Evolutionary conservation across 78 protist species (phyloP).

Genomic region (slime mould (Dictyostelium discoideum)): DNA sequence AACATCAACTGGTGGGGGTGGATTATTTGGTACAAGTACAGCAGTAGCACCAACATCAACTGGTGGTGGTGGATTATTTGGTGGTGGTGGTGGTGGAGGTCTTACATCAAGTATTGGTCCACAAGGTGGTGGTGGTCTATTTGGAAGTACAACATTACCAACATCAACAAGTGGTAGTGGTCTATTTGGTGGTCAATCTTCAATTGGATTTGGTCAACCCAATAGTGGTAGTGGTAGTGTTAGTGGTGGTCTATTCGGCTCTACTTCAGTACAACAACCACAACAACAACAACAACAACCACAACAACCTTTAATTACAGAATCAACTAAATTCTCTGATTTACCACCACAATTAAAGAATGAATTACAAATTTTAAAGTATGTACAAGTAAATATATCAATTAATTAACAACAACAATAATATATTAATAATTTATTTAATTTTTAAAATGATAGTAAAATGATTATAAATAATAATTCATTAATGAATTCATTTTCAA

Average conservation of each 20-base stretch:
- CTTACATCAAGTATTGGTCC: neutral
- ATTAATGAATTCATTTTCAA: slow-evolving; percentile 62
- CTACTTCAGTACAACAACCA: neutral
- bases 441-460: too few relatives aligned
- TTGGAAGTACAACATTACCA: neutral
- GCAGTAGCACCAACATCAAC: neutral
- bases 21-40: slow-evolving; percentile 1
- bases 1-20: slow-evolving; percentile 15
- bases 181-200: too few relatives aligned
- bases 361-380: slow-evolving; percentile 40
- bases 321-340: slow-evolving; percentile 33
- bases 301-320: slow-evolving; percentile 12
- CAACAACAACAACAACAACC: neutral
- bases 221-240: neutral
- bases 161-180: neutral
- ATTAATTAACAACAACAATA: neutral
- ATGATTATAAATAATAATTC: slow-evolving; percentile 24
- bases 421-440: too few relatives aligned
- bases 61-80: neutral
- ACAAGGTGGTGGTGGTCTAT: neutral
- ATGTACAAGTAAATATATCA: neutral
- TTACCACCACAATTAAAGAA: slow-evolving; percentile 25
- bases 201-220: neutral
- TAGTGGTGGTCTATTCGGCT: neutral
- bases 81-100: neutral